A percentile compares a stretch with the other conserved stretches of the same genome.
Conservation (phyloP, 805 yeast species). For the Candida pseudofarinosa region DNA sequence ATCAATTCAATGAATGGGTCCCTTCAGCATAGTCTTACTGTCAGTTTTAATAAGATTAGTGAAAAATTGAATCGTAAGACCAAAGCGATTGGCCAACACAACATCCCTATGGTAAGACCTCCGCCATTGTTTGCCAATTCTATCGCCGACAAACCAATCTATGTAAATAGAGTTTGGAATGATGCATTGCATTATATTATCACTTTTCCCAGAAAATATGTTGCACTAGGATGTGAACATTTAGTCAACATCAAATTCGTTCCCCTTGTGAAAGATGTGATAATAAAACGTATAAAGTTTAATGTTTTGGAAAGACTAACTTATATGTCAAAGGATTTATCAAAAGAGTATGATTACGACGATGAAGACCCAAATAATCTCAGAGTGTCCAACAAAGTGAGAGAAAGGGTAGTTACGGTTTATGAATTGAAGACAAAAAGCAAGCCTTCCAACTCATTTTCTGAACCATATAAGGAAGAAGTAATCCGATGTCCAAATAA, state of each 20-base stretch:
- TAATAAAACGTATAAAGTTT: conserved; percentile 59
- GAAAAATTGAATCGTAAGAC: conserved; percentile 33
- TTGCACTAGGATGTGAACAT: conserved; percentile 56
- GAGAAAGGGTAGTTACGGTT: conserved; percentile 54
- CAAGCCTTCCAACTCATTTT: conserved; percentile 26
- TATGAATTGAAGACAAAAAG: conserved; percentile 59
- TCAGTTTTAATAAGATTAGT: conserved; percentile 36
- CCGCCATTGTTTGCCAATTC: conserved; percentile 58
- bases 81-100: conserved; percentile 25
- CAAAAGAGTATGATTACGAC: conserved; percentile 39
- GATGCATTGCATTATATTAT: conserved; percentile 67
- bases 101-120: conserved; percentile 48
- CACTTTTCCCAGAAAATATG: conserved; percentile 65
- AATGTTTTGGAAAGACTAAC: conserved; percentile 65
- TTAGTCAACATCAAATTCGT: conserved; percentile 61
- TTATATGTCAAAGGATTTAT: conserved; percentile 53
- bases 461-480: conserved; percentile 55
- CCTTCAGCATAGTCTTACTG: conserved; percentile 38
- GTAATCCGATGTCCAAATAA: conserved; percentile 55
- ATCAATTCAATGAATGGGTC: conserved; percentile 49
- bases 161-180: conserved; percentile 73
- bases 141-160: conserved; percentile 66
- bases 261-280: conserved; percentile 61
- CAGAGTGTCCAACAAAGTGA: conserved; percentile 12
- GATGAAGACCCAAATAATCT: conserved; percentile 24